Base-by-base conservation (phyloP, 768 basidiomycete species). In the Boletus subparvulus region DNA sequence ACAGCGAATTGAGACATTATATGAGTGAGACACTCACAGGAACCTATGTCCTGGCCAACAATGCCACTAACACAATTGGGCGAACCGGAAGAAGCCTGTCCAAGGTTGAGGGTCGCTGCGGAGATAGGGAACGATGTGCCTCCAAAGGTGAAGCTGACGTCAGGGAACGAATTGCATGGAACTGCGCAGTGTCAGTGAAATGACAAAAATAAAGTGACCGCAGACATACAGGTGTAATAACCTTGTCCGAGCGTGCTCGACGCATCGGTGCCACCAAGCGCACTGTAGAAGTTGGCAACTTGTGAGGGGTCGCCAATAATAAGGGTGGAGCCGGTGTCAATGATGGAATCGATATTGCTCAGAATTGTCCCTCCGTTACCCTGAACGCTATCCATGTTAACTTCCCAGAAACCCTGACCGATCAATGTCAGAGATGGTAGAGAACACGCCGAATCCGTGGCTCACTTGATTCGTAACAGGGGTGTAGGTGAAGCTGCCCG, bases 401-500 rank as follows among this genome's bases (percentile, higher is more conserved):
- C 60, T 47, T 67, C 2, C 65, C 65, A 67, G 16, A 43, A 67
- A 33, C 47, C 65, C 65, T 62, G 35, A 10, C 12, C 6, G 17
- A 45, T 3, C 10, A 21, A 36, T 14, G 19, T 61, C 6, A 52
- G 16, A 10, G 4, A 9, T 5, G 6, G 10, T 12, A 24, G 10
- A 33, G 36, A 26, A 33, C 21, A n/a, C 17, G 13, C 28, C 9
- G 4, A 6, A 6, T 43, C 2, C 56, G 28, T 37, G n/a, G 24
- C 55, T 47, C 33, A 65, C 65, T 7, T 50, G 1, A 2, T 53
- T 11, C 4, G 51, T 62, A 2, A 64, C 57, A 45, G 52, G 46
- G 14, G 49, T n/a, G 19, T 74, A 77, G 6, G 73, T 73, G 68
- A 85, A 74, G 6, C 52, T 47, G 9, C 83, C 83, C 5, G 72